Evolutionary conservation across 2,329 filamentous ascomycete species (phyloP).

Genomic region (Septoria petroselini): DNA sequence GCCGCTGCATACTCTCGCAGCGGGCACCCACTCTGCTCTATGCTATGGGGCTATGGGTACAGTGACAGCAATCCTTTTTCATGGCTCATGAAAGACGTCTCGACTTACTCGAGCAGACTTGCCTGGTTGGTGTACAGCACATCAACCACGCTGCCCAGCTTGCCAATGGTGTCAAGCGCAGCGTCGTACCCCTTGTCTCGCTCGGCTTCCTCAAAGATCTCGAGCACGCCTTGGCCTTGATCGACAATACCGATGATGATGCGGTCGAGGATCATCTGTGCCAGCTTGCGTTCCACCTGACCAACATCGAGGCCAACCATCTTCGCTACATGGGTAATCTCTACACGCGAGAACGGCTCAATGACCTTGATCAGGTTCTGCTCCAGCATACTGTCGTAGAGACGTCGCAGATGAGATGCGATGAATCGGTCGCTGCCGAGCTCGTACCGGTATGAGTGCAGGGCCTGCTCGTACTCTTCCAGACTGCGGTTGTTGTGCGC

Average conservation of each 20-base stretch:
- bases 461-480: conserved; percentile 92
- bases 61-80: conserved; percentile 13
- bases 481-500: conserved; percentile 93
- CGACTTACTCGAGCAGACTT: conserved; percentile 78
- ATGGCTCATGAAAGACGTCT: not conserved
- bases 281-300: conserved; percentile 96
- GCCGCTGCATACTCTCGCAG: not conserved
- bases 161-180: conserved; percentile 90
- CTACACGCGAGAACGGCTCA: conserved; percentile 94
- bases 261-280: conserved; percentile 99
- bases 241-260: conserved; percentile 97
- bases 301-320: conserved; percentile 95
- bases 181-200: conserved; percentile 92
- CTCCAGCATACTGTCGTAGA: conserved; percentile 98
- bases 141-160: conserved; percentile 95
- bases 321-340: conserved; percentile 94
- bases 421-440: conserved; percentile 94
- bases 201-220: conserved; percentile 93
- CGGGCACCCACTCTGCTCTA: conserved; percentile 9
- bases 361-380: conserved; percentile 99
- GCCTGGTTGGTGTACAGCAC: conserved; percentile 97
- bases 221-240: conserved; percentile 94
- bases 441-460: conserved; percentile 87
- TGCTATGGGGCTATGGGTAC: conserved; percentile 21
- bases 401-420: conserved; percentile 87